A percentile compares a stretch with the other conserved stretches of the same genome.
Evolutionary conservation across 2,329 filamentous ascomycete species (phyloP).

Genomic region (Calonectria pteridis): DNA sequence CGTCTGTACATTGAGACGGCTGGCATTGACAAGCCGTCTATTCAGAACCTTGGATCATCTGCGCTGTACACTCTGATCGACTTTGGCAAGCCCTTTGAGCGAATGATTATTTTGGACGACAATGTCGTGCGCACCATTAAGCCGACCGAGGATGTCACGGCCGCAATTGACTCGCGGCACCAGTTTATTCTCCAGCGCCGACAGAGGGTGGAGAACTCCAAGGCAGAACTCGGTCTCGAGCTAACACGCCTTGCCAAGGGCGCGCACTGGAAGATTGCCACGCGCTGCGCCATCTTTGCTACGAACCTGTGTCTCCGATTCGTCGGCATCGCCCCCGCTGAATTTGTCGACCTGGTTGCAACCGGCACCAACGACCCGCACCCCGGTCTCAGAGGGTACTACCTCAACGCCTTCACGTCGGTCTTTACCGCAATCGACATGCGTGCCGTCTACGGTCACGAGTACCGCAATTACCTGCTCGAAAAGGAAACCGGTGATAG

Average conservation of each 20-base stretch:
- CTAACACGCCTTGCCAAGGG: slow-evolving; percentile 81
- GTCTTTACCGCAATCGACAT: slow-evolving; percentile 90
- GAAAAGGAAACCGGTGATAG: slow-evolving; percentile 79
- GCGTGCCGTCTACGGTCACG: slow-evolving; percentile 86
- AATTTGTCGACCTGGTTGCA: slow-evolving; percentile 86
- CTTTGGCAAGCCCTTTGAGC: slow-evolving; percentile 89
- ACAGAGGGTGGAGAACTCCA: slow-evolving; percentile 83
- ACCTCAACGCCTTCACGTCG: slow-evolving; percentile 80
- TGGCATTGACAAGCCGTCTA: slow-evolving; percentile 91
- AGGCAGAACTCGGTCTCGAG: slow-evolving; percentile 83
- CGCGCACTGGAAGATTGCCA: slow-evolving; percentile 97
- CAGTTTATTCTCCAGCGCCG: slow-evolving; percentile 82
- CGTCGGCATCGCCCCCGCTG: slow-evolving; percentile 83
- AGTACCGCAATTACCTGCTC: slow-evolving; percentile 87
- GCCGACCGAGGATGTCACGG: slow-evolving; percentile 73
- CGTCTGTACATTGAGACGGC: slow-evolving; percentile 90
- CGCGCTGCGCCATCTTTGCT: slow-evolving; percentile 88
- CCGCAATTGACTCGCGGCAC: slow-evolving; percentile 70
- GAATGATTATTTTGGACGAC: slow-evolving; percentile 85
- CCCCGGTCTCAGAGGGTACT: slow-evolving; percentile 84
- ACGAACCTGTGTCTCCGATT: slow-evolving; percentile 94
- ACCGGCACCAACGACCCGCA: slow-evolving; percentile 90
- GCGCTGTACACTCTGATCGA: slow-evolving; percentile 90
- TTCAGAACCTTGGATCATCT: slow-evolving; percentile 87
- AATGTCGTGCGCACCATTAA: slow-evolving; percentile 78